These are phyloP conservation scores for Nigrograna mackinnonii DNA, from an alignment of 2,329 filamentous ascomycete species.

Conservation along the genomic window DNA sequence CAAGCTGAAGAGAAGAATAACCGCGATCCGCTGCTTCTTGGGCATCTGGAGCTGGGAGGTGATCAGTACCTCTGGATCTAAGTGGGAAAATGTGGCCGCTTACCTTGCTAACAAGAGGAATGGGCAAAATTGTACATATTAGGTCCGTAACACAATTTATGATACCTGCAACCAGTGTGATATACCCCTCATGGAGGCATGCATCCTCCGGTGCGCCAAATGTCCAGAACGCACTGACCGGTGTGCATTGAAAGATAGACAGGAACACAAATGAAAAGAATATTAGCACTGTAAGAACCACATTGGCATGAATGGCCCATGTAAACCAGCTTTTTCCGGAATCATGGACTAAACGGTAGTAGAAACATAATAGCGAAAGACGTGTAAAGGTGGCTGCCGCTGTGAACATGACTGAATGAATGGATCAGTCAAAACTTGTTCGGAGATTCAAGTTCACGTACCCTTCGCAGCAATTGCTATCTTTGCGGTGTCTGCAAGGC, in stretches of 20 bases:
- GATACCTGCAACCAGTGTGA: slow-evolving; percentile 44
- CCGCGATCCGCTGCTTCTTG: slow-evolving; percentile 42
- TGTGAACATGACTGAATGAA: slow-evolving; percentile 45
- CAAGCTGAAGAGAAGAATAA: slow-evolving; percentile 43
- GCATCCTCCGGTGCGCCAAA: slow-evolving; percentile 30
- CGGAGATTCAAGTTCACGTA: too few relatives aligned
- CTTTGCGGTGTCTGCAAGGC: slow-evolving; percentile 29
- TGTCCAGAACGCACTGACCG: slow-evolving; percentile 47
- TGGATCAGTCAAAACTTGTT: too few relatives aligned
- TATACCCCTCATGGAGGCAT: slow-evolving; percentile 47
- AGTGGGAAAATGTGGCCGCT: slow-evolving; percentile 3
- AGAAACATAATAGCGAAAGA: slow-evolving; percentile 50
- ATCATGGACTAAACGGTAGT: slow-evolving; percentile 49
- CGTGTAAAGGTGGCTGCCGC: slow-evolving; percentile 48
- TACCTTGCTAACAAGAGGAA: slow-evolving; percentile 46
- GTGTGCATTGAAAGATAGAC: slow-evolving; percentile 46
- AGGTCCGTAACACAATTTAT: slow-evolving; percentile 49
- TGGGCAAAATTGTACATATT: slow-evolving; percentile 45
- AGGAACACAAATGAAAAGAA: slow-evolving; percentile 43
- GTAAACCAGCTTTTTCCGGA: slow-evolving; percentile 43
- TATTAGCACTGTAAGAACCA: slow-evolving; percentile 41
- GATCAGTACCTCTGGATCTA: neutral
- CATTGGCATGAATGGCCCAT: slow-evolving; percentile 43
- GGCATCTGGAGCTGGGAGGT: slow-evolving; percentile 44
- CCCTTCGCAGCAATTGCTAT: slow-evolving; percentile 48